Evolutionary conservation across 345 rosid species (phyloP), one percentile per base, ranked within the genome.

Genomic region (Orychophragmus violaceus): DNA sequence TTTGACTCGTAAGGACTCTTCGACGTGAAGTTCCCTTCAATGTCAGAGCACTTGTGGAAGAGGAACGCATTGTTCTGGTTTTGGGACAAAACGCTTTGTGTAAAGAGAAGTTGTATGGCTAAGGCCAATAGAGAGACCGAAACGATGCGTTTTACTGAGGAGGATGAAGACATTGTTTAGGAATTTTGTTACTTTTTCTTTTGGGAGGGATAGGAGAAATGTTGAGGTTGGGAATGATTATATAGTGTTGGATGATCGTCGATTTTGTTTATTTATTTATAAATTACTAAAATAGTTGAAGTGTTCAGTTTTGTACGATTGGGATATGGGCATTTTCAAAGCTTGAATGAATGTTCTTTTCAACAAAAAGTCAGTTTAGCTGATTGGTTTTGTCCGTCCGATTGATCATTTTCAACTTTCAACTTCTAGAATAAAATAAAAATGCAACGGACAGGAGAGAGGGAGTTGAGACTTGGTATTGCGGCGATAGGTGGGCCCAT

Each of bases 31-130:
- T 69, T 80, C 24, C 78, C 83, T 8, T 75, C 53, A 14, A 61
- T 74, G 69, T 70, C 61, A 4, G 79, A 79, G 60, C 96, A 86
- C 1, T 42, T 66, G 67, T 71, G 81, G 68, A 24, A 82, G 68
- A 86, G 80, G 30, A 74, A 73, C 48, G 72, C 62, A 59, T 73
- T 73, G 57, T 66, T 3, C 24, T 73, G 72, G 81, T 78, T 35
- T 64, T 53, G 64, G 4, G 56, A 29, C 42, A 59, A 18, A 62
- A 59, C 60, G 45, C 57, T 59, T 10, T 29, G 57, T 41, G 42
- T 41, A 32, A 9, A 50, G 29, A 73, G 29, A 59, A 73, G 11
- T 30, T 18, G 78, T 65, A 63, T 64, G 57, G 69, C 72, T 64
- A 48, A 46, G 21, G 28, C 59, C 36, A 72, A 57, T 8, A 64